Evolutionary conservation across 306 rosid genomes (phyloP), one percentile per base, ranked within the genome.

Genomic region (Rosa persica): DNA sequence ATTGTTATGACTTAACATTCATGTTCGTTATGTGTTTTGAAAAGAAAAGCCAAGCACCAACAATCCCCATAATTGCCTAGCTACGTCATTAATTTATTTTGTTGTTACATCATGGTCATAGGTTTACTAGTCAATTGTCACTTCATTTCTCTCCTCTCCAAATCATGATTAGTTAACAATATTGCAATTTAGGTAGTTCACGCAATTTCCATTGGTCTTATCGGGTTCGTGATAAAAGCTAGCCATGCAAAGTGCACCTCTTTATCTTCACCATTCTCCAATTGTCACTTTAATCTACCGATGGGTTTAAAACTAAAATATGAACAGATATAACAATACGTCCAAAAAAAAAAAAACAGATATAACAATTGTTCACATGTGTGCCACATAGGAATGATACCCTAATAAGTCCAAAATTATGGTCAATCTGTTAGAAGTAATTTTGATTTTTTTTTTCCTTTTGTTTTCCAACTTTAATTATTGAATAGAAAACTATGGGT

Each of bases 211-310:
- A 42, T 4, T 67, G 61, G 6, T 12, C 16, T 11, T 43, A 9
- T 23, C 43, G 58, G 55, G 23, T 58, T 12, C 4, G 25, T 25
- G 60, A 70, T 61, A 44, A 22, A 34, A 30, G 30, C n/a, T 34
- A 48, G 27, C 66, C 76, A 75, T 67, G 67, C 75, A 80, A 80
- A 73, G 67, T 25, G 39, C 1, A 61, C 67, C 67, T 61, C 66
- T n/a, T n/a, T n/a, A n/a, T n/a, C n/a, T n/a, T n/a, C n/a, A n/a
- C n/a, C n/a, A n/a, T n/a, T n/a, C n/a, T n/a, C n/a, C n/a, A 57
- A 57, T 57, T 57, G 11, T n/a, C 27, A 8, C 25, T 57, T 57
- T 5, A 57, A 57, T n/a, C 27, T 55, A n/a, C 62, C 30, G 27
- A 55, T n/a, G 0, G 34, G 34, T 72, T 49, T 51, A 38, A 40